Conservation (phyloP, 805 yeast species). For the Hanseniaspora guilliermondii region DNA sequence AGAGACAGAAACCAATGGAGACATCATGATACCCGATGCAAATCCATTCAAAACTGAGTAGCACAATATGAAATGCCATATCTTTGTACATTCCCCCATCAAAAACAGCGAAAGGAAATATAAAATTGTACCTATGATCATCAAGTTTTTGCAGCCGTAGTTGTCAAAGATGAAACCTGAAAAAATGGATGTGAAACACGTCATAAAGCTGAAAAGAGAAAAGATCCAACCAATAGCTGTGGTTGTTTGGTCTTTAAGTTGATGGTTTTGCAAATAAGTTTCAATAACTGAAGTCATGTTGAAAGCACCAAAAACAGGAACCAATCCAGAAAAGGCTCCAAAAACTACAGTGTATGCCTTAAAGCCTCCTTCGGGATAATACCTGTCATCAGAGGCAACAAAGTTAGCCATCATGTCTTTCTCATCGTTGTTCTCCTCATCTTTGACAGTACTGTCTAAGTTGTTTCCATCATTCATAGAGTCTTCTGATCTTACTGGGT, state of each 20-base stretch:
- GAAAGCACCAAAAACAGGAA: conserved; percentile 42
- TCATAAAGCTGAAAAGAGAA: conserved; percentile 40
- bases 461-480: not conserved
- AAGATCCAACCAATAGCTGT: conserved; percentile 54
- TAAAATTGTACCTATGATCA: conserved; percentile 32
- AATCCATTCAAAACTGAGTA: conserved; percentile 44
- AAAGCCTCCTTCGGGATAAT: conserved; percentile 49
- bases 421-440: not conserved
- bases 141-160: conserved; percentile 36
- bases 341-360: conserved; percentile 44
- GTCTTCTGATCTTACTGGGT: conserved; percentile 5
- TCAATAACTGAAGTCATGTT: conserved; percentile 54
- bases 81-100: conserved; percentile 36
- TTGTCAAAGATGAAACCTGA: conserved; percentile 49
- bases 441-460: not conserved
- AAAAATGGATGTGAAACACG: conserved; percentile 38
- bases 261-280: conserved; percentile 45
- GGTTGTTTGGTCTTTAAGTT: conserved; percentile 34
- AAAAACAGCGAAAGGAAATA: conserved; percentile 41
- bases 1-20: conserved; percentile 47
- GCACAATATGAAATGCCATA: conserved; percentile 50
- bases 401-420: conserved; percentile 13
- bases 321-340: conserved; percentile 47
- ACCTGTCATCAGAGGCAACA: conserved; percentile 21
- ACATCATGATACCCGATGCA: conserved; percentile 44